These are phyloP conservation scores for Corymbia citriodora DNA, from an alignment of 441 rosid genomes.

Conservation along the genomic window DNA sequence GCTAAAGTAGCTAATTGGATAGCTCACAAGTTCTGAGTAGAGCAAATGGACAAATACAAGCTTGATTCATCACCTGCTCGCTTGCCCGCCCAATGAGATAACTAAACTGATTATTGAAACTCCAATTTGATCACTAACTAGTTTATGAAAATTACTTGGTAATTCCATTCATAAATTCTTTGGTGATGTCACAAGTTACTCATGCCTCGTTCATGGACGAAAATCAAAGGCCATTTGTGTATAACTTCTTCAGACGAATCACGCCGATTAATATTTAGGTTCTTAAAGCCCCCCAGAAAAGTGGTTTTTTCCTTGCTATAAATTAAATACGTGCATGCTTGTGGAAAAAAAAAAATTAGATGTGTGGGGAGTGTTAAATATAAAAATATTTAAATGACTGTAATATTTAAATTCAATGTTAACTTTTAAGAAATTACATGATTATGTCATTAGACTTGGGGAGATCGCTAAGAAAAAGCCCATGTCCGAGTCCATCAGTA, in stretches of 20 bases:
- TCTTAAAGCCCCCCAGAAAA: not conserved
- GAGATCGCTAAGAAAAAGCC: no score
- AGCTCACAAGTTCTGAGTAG: not conserved
- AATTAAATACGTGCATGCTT: not conserved
- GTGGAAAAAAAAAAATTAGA: not conserved
- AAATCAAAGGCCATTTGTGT: rapidly evolving
- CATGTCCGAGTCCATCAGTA: no score
- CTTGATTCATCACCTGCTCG: not conserved
- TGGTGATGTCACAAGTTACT: not conserved
- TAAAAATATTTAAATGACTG: not conserved
- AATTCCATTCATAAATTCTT: not conserved
- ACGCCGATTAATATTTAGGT: not conserved
- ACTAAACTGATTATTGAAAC: rapidly evolving
- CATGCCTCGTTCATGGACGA: rapidly evolving
- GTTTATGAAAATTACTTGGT: not conserved
- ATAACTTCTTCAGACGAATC: not conserved
- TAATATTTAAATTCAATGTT: not conserved
- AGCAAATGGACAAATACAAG: not conserved
- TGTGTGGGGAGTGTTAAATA: not conserved
- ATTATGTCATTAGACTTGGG: no score
- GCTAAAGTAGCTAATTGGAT: not conserved
- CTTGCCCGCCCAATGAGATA: rapidly evolving
- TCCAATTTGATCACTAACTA: not conserved
- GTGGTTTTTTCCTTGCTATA: not conserved
- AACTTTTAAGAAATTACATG: no score